Conservation (phyloP, 2,329 filamentous ascomycete genomes). For the Fusarium sp. region DNA sequence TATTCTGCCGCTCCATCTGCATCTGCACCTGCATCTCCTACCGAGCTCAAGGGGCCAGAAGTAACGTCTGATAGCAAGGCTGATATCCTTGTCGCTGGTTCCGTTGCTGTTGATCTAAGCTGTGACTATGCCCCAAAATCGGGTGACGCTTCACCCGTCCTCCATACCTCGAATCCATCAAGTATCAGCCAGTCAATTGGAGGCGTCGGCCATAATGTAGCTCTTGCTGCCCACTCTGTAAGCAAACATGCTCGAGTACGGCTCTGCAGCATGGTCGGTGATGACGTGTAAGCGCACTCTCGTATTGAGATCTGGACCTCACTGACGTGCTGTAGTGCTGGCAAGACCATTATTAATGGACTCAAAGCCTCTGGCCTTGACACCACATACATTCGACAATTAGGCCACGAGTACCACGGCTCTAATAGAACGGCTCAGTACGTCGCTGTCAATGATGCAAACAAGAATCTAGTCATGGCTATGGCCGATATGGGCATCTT, state of each 20-base stretch:
- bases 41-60: conserved; percentile 24
- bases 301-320: background rate
- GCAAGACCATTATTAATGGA: conserved; percentile 76
- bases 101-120: conserved; percentile 86
- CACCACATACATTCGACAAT: conserved; percentile 69
- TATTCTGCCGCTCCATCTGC: conserved; percentile 29
- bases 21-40: conserved; percentile 12
- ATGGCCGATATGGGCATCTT: conserved; percentile 97
- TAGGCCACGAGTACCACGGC: conserved; percentile 61
- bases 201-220: conserved; percentile 93
- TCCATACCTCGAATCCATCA: conserved; percentile 88
- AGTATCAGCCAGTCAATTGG: conserved; percentile 85
- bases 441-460: conserved; percentile 85
- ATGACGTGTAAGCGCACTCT: conserved; percentile 71
- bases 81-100: conserved; percentile 89
- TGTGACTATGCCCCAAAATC: conserved; percentile 73
- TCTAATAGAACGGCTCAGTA: conserved; percentile 86
- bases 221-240: conserved; percentile 79
- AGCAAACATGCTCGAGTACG: conserved; percentile 71
- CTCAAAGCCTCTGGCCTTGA: conserved; percentile 74
- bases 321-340: conserved; percentile 65
- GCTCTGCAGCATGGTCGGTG: conserved; percentile 83
- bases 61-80: conserved; percentile 48
- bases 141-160: conserved; percentile 57
- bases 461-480: conserved; percentile 86